These are phyloP conservation scores for Piper longum DNA, from an alignment of 164 flowering plant genomes.

Conservation along the genomic window DNA sequence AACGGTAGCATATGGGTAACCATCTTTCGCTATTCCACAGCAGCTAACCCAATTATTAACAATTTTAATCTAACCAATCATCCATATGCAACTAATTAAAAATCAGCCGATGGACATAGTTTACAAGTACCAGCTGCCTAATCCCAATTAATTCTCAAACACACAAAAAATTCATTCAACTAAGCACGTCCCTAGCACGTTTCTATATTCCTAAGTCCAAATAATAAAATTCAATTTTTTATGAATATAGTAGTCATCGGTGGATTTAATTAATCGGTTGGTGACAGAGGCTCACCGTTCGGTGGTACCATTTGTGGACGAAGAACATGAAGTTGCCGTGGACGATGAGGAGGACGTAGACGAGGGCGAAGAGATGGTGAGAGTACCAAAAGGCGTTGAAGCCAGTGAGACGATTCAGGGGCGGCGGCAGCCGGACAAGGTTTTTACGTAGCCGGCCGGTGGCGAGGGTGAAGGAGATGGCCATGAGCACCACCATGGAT, in stretches of 20 bases:
- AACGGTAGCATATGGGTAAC: not conserved
- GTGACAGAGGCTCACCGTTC: conserved; percentile 45
- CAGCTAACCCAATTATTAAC: too few relatives aligned
- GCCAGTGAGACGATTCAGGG: conserved; percentile 72
- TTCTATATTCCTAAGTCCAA: too few relatives aligned
- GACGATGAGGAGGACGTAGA: conserved; percentile 59
- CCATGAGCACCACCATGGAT: conserved; percentile 59
- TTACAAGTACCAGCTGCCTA: too few relatives aligned
- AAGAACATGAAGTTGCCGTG: conserved; percentile 73
- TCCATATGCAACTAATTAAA: too few relatives aligned
- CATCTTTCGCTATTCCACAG: not conserved
- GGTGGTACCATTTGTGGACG: conserved; percentile 62
- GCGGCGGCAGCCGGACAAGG: conserved; percentile 53
- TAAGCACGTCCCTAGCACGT: too few relatives aligned
- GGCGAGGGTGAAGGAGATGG: conserved; percentile 60
- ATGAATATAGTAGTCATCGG: too few relatives aligned
- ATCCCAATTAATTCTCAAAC: too few relatives aligned
- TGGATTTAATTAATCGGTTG: not conserved
- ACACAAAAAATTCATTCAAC: too few relatives aligned
- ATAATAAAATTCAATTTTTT: too few relatives aligned
- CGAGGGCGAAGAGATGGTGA: conserved; percentile 66
- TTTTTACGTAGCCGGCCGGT: conserved; percentile 46
- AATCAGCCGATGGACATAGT: too few relatives aligned
- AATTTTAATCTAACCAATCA: too few relatives aligned
- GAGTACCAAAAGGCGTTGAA: conserved; percentile 98